A percentile compares a stretch with the other conserved stretches of the same genome.
Evolutionary conservation across 768 basidiomycete genomes (phyloP).

Genomic region (Mycena rosella): DNA sequence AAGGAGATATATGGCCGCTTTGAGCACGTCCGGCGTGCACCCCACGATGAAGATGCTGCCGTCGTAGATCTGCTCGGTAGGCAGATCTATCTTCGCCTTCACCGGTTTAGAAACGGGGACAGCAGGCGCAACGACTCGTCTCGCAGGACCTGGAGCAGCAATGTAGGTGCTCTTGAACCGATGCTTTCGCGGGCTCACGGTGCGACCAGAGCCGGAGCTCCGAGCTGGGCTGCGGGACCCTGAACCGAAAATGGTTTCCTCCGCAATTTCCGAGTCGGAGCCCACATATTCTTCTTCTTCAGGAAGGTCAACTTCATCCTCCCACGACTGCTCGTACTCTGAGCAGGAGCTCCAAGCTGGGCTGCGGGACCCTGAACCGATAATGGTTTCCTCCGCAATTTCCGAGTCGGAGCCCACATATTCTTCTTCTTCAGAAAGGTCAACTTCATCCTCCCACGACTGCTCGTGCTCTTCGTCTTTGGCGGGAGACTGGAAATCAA

Average conservation of each 20-base stretch:
- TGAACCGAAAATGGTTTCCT: slow-evolving; percentile 6
- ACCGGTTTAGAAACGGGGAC: not conserved
- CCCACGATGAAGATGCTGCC: slow-evolving; percentile 45
- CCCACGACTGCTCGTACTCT: too few relatives aligned
- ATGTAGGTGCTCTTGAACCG: slow-evolving; percentile 19
- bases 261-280: slow-evolving; percentile 8
- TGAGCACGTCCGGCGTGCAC: slow-evolving; percentile 65
- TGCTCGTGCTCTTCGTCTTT: slow-evolving; percentile 9
- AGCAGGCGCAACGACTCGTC: not conserved
- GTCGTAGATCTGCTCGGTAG: slow-evolving; percentile 34
- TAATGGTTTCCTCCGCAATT: slow-evolving; percentile 6
- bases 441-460: slow-evolving; percentile 34
- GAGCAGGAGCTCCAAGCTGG: slow-evolving; percentile 11
- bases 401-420: slow-evolving; percentile 13
- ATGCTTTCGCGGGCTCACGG: slow-evolving; percentile 27
- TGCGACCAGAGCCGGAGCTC: slow-evolving; percentile 14
- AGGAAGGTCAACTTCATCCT: too few relatives aligned
- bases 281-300: not conserved
- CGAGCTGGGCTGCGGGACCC: slow-evolving; percentile 16
- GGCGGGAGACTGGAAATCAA: not conserved
- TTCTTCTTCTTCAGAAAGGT: not conserved
- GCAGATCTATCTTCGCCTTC: slow-evolving; percentile 17
- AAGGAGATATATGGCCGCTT: slow-evolving; percentile 61
- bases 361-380: slow-evolving; percentile 14
- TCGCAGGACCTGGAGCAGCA: slow-evolving; percentile 3